Evolutionary conservation across 148 eudicot species (phyloP).

Genomic region (Camellia japonica): DNA sequence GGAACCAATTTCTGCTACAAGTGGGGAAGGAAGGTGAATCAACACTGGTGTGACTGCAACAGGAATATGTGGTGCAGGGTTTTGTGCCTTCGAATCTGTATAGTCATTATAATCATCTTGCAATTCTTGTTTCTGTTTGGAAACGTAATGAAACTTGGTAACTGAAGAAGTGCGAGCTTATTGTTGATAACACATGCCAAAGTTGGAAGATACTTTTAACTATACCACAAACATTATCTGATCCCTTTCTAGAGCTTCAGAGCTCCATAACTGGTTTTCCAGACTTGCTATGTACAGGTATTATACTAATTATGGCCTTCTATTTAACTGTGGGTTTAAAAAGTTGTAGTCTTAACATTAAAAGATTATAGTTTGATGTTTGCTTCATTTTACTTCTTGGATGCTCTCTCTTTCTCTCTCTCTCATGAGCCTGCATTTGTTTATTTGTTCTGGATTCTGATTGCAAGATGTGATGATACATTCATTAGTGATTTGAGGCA

Average conservation of each 20-base stretch:
- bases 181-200: neutral
- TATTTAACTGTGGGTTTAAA: too few species aligned
- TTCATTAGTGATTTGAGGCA: too few species aligned
- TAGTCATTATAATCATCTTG: conserved; percentile 9
- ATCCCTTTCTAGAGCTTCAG: conserved; percentile 2
- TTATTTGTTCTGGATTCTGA: too few species aligned
- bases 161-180: neutral
- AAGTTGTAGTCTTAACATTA: too few species aligned
- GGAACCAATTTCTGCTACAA: conserved; percentile 46
- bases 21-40: conserved; percentile 36
- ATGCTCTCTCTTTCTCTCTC: too few species aligned
- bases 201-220: neutral
- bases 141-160: neutral
- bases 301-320: neutral
- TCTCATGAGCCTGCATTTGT: too few species aligned
- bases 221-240: neutral
- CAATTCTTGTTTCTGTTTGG: neutral
- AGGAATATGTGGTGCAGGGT: conserved; percentile 20
- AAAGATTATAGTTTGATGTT: too few species aligned
- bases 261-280: neutral
- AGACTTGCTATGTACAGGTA: neutral
- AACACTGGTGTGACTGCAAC: conserved; percentile 36
- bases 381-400: too few species aligned
- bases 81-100: conserved; percentile 14
- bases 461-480: too few species aligned